phyloP scores from a whole-genome alignment of 805 yeast species.

The Hanseniaspora opuntiae region DNA sequence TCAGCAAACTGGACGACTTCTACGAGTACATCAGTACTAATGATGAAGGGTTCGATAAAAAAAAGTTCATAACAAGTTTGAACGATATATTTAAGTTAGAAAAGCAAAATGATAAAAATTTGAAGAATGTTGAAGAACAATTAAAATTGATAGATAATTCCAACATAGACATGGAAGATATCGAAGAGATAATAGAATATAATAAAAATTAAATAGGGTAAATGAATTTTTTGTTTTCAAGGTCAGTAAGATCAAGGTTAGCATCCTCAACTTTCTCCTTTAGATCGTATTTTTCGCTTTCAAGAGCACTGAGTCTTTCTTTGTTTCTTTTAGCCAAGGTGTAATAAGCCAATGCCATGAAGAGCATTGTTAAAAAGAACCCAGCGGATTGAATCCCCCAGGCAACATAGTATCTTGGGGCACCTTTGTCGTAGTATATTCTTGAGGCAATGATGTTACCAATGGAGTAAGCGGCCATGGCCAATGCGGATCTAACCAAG shows the following conservation, averaged over 20 bases:
- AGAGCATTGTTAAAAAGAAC: slow-evolving; percentile 23
- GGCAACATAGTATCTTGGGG: slow-evolving; percentile 32
- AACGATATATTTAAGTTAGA: slow-evolving; percentile 4
- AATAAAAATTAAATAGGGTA: slow-evolving; percentile 30
- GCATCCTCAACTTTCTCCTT: slow-evolving; percentile 29
- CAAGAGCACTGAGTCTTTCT: slow-evolving; percentile 20
- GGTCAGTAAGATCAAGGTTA: slow-evolving; percentile 37
- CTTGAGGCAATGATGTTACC: slow-evolving; percentile 38
- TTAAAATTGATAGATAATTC: neutral
- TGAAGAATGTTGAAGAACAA: neutral
- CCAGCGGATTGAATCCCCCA: slow-evolving; percentile 38
- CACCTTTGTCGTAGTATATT: slow-evolving; percentile 31
- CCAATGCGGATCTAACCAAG: slow-evolving; percentile 28
- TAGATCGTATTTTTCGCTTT: slow-evolving; percentile 15
- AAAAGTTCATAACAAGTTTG: neutral
- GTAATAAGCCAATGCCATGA: slow-evolving; percentile 28
- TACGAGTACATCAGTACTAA: neutral
- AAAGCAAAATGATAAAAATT: neutral
- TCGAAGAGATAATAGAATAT: neutral
- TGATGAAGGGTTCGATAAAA: neutral
- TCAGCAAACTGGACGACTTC: neutral
- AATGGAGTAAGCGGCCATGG: slow-evolving; percentile 29
- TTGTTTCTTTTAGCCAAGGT: slow-evolving; percentile 30
- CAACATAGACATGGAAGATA: neutral
- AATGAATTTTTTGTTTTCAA: slow-evolving; percentile 37